Conservation (phyloP, 352 stramenopile species). For the Phytophthora fragariaefolia region DNA sequence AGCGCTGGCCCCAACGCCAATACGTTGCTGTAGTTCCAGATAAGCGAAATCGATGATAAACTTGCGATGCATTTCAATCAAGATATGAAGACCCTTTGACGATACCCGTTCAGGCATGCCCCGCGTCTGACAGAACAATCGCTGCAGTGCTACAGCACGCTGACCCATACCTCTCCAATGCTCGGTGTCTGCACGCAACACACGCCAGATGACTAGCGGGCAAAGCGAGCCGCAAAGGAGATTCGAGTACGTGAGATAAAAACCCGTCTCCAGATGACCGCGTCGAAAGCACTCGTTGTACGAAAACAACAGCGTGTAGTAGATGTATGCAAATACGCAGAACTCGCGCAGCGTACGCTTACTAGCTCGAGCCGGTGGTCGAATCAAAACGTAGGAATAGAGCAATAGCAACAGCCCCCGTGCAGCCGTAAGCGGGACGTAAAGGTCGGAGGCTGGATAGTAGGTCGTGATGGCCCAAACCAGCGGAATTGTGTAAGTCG, state of each 20-base stretch:
- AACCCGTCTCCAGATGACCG: slow-evolving; percentile 55
- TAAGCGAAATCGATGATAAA: slow-evolving; percentile 79
- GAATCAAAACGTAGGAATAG: slow-evolving; percentile 65
- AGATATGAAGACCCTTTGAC: slow-evolving; percentile 62
- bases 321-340: slow-evolving; percentile 59
- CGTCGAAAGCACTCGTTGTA: slow-evolving; percentile 64
- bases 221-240: slow-evolving; percentile 58
- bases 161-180: slow-evolving; percentile 66
- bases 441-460: slow-evolving; percentile 41
- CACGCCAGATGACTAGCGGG: slow-evolving; percentile 68
- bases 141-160: slow-evolving; percentile 49
- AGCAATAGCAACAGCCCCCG: slow-evolving; percentile 45
- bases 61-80: slow-evolving; percentile 79
- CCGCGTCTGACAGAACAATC: slow-evolving; percentile 54
- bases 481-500: slow-evolving; percentile 55
- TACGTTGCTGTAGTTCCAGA: slow-evolving; percentile 56
- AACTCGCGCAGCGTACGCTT: slow-evolving; percentile 60
- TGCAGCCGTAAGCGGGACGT: slow-evolving; percentile 41
- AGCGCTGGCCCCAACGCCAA: slow-evolving; percentile 57
- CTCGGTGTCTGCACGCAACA: slow-evolving; percentile 62
- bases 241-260: slow-evolving; percentile 70
- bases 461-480: slow-evolving; percentile 49
- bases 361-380: slow-evolving; percentile 50
- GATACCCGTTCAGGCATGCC: slow-evolving; percentile 57
- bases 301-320: slow-evolving; percentile 55